Conservation (phyloP, 2,329 filamentous ascomycete genomes). For the Ascochyta lentis region DNA sequence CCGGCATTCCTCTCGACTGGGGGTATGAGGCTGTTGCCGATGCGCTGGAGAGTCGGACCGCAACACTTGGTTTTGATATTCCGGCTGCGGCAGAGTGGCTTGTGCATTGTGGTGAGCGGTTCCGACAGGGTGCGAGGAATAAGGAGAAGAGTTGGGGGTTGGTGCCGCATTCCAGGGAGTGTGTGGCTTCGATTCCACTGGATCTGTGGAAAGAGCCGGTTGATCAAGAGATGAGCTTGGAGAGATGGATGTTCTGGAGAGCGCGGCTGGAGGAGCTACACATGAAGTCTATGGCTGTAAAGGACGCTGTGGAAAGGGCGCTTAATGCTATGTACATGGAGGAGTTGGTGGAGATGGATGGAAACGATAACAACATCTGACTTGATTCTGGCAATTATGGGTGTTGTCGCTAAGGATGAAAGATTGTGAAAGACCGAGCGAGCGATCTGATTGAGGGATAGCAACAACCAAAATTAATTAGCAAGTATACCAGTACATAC, state of each 20-base stretch:
- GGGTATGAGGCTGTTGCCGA: slow-evolving; percentile 15
- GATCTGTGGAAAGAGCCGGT: neutral
- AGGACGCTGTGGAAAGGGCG: neutral
- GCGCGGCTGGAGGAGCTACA: neutral
- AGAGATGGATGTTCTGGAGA: neutral
- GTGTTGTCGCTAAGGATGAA: no score
- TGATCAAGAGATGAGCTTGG: neutral
- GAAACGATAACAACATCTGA: no score
- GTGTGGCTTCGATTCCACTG: no score
- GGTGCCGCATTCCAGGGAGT: neutral
- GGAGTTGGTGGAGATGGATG: neutral
- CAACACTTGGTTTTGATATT: slow-evolving; percentile 13
- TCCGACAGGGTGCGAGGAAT: neutral
- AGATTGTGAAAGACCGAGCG: no score
- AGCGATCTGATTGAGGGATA: no score
- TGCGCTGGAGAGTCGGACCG: slow-evolving; percentile 6
- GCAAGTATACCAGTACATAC: no score
- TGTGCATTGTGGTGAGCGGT: neutral
- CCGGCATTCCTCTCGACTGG: slow-evolving; percentile 10
- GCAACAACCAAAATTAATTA: no score
- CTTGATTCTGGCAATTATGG: no score
- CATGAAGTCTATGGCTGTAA: neutral
- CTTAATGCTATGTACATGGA: neutral
- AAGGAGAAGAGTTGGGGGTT: neutral
- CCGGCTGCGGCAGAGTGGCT: slow-evolving; percentile 5